Evolutionary conservation across 2,329 filamentous ascomycete genomes (phyloP).

Genomic region (Sporothrix brunneoviolacea): DNA sequence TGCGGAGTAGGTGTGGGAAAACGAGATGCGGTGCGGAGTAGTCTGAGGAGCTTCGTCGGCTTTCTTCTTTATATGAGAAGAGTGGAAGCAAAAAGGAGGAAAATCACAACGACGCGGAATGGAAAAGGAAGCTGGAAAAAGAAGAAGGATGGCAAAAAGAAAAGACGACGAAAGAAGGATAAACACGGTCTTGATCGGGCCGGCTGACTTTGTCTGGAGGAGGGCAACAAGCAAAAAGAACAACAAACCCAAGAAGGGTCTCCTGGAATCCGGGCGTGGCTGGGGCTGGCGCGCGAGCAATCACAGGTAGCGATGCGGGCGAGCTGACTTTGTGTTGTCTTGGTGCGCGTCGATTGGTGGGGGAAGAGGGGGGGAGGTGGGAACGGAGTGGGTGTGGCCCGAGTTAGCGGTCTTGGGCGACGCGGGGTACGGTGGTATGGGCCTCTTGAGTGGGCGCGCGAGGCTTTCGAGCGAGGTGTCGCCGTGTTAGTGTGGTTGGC

Average conservation of each 20-base stretch:
- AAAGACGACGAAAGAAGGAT: neutral
- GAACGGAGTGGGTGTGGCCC: neutral
- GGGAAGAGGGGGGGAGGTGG: neutral
- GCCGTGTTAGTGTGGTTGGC: neutral
- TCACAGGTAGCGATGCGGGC: neutral
- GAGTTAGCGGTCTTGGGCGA: neutral
- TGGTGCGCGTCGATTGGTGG: slow-evolving; percentile 8
- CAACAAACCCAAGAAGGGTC: neutral
- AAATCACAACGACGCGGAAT: neutral
- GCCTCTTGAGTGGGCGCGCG: no score
- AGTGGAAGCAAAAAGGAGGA: neutral
- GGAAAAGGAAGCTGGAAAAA: neutral
- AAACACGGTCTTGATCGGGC: no score
- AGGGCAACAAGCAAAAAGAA: neutral
- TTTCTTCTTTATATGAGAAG: no score
- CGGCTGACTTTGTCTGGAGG: no score
- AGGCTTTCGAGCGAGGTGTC: slow-evolving; percentile 5
- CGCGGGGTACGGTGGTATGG: no score
- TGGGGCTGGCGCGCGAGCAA: neutral
- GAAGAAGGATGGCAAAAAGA: neutral
- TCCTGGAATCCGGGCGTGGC: neutral
- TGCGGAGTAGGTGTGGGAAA: no score
- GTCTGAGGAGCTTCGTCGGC: no score
- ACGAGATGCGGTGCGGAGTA: no score
- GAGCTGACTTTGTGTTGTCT: neutral